Evolutionary conservation across 1,139 yeast species (phyloP).

Genomic region (Debaryomycetaceae sp.): DNA sequence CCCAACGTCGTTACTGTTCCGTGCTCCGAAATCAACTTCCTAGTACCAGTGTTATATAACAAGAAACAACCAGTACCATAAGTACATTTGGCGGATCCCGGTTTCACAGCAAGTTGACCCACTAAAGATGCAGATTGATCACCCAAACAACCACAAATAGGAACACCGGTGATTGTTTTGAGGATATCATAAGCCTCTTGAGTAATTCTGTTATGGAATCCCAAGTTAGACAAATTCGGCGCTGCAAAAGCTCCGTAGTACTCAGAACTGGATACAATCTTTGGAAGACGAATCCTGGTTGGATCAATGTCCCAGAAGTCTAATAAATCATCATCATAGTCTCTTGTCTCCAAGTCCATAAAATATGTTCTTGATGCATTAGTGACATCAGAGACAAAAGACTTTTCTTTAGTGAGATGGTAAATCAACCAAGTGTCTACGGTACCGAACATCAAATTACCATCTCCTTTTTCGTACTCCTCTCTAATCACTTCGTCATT

Average conservation of each 20-base stretch:
- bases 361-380: conserved; percentile 91
- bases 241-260: conserved; percentile 69
- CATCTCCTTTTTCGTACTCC: conserved; percentile 71
- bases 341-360: conserved; percentile 74
- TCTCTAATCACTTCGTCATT: conserved; percentile 67
- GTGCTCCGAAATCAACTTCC: conserved; percentile 61
- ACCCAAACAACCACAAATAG: conserved; percentile 88
- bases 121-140: conserved; percentile 94
- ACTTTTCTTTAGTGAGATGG: conserved; percentile 70
- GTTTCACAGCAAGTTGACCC: conserved; percentile 82
- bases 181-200: conserved; percentile 50
- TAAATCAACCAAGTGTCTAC: conserved; percentile 93
- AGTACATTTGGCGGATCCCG: conserved; percentile 93
- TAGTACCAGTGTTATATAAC: conserved; percentile 79
- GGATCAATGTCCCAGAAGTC: conserved; percentile 79
- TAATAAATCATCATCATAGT: conserved; percentile 75
- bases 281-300: conserved; percentile 66
- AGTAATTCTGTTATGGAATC: conserved; percentile 51
- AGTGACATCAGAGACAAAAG: conserved; percentile 81
- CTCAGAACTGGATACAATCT: conserved; percentile 78
- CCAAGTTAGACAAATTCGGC: conserved; percentile 52
- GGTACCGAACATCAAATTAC: conserved; percentile 84
- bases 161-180: conserved; percentile 53
- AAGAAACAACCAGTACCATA: conserved; percentile 96
- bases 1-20: conserved; percentile 91